Conservation (phyloP, 192 early-diverging fungal species). For the Entomortierella parvispora region DNA sequence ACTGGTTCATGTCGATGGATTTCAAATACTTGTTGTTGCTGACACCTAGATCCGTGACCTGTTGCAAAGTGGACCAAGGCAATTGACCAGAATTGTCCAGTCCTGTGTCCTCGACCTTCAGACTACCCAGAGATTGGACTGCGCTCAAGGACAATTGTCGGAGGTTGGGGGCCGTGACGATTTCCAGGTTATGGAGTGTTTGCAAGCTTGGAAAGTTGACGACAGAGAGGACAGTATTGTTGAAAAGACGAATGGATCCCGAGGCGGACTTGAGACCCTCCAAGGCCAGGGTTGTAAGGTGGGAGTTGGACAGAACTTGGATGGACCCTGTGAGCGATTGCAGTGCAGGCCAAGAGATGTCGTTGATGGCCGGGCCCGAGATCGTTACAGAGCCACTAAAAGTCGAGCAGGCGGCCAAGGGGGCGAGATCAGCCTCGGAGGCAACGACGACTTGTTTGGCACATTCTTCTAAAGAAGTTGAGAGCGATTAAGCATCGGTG, state of each 20-base stretch:
- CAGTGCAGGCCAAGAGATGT: slow-evolving; percentile 22
- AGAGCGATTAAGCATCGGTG: neutral
- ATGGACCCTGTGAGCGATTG: slow-evolving; percentile 29
- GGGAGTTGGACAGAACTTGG: slow-evolving; percentile 23
- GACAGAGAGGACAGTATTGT: slow-evolving; percentile 65
- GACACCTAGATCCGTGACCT: slow-evolving; percentile 60
- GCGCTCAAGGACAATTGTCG: slow-evolving; percentile 19
- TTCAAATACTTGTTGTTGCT: slow-evolving; percentile 64
- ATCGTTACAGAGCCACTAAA: slow-evolving; percentile 31
- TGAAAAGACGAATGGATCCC: slow-evolving; percentile 58
- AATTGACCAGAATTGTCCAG: slow-evolving; percentile 56
- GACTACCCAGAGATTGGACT: slow-evolving; percentile 48
- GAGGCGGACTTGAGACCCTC: slow-evolving; percentile 25
- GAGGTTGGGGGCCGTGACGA: slow-evolving; percentile 62
- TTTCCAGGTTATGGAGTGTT: slow-evolving; percentile 56
- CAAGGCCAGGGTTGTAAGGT: slow-evolving; percentile 23
- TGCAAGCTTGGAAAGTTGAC: slow-evolving; percentile 53
- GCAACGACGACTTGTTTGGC: slow-evolving; percentile 9
- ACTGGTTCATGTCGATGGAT: slow-evolving; percentile 58
- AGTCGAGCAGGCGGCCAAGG: slow-evolving; percentile 15
- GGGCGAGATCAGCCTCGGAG: slow-evolving; percentile 20
- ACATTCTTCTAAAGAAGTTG: slow-evolving; percentile 2
- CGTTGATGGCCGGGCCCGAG: slow-evolving; percentile 7
- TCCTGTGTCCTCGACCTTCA: slow-evolving; percentile 55
- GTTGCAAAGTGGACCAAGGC: slow-evolving; percentile 49